Percentiles rank a stretch among this genome's conserved stretches.
Evolutionary conservation across 1,284 basidiomycete genomes (phyloP).

Genomic region (Cryptococcus amylolentus): DNA sequence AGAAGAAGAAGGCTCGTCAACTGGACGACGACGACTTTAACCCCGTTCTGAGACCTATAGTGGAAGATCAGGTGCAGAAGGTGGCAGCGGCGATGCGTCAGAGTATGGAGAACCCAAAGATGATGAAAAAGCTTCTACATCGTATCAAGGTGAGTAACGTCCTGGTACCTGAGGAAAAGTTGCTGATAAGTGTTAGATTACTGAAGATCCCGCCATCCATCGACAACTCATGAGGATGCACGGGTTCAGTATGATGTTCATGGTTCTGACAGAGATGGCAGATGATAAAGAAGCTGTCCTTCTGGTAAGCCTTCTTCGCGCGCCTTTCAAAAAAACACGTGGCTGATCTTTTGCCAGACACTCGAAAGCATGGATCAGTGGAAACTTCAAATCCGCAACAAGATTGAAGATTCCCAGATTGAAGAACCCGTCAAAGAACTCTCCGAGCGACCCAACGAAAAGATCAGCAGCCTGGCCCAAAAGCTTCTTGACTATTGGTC

Average conservation of each 20-base stretch:
- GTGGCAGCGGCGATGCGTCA: conserved; percentile 89
- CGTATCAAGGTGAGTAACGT: conserved; percentile 68
- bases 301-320: conserved; percentile 54
- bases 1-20: conserved; percentile 86
- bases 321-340: neutral
- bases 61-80: conserved; percentile 78
- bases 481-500: conserved; percentile 42
- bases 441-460: conserved; percentile 23
- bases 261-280: conserved; percentile 70
- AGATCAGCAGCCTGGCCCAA: conserved; percentile 28
- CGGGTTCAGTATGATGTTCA: conserved; percentile 88
- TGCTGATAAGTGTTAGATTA: conserved; percentile 60
- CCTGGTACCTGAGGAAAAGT: neutral
- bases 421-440: conserved; percentile 60
- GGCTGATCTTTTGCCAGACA: conserved; percentile 53
- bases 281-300: conserved; percentile 69
- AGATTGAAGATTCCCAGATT: conserved; percentile 84
- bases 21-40: conserved; percentile 86
- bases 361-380: conserved; percentile 70
- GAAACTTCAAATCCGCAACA: conserved; percentile 86
- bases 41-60: conserved; percentile 66
- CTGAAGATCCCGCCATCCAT: conserved; percentile 72
- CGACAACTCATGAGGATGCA: conserved; percentile 88
- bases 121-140: conserved; percentile 77
- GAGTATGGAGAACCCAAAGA: conserved; percentile 71